phyloP scores from a whole-genome alignment of 768 basidiomycete species.

The Lentinula edodes region DNA sequence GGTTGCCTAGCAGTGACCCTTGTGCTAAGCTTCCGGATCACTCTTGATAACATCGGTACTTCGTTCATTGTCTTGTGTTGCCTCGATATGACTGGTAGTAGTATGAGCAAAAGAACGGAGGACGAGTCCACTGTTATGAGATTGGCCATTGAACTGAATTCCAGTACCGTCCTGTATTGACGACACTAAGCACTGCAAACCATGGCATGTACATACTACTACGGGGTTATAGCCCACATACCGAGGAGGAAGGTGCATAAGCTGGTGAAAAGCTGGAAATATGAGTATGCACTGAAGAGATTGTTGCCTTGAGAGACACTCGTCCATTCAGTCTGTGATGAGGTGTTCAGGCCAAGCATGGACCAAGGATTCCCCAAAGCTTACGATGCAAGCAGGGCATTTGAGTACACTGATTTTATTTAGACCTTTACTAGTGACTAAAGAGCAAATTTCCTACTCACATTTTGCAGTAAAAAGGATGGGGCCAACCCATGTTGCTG shows the following conservation, averaged over 20 bases:
- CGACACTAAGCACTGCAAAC: not conserved
- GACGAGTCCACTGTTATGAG: not conserved
- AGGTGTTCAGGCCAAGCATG: not conserved
- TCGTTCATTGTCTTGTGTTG: not conserved
- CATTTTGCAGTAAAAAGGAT: slow-evolving; percentile 1
- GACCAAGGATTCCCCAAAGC: too few relatives aligned
- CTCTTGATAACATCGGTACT: not conserved
- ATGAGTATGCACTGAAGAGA: not conserved
- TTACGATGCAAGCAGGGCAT: too few relatives aligned
- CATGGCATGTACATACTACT: too few relatives aligned
- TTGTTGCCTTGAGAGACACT: not conserved
- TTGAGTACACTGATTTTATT: too few relatives aligned
- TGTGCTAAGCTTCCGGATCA: not conserved
- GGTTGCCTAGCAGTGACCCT: too few relatives aligned
- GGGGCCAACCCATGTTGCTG: not conserved
- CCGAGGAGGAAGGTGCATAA: not conserved
- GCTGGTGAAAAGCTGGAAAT: not conserved
- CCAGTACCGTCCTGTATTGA: not conserved
- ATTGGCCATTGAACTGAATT: not conserved
- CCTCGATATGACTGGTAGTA: too few relatives aligned
- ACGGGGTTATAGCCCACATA: too few relatives aligned
- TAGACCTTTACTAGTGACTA: not conserved
- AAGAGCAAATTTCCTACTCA: not conserved
- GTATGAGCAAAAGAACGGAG: not conserved
- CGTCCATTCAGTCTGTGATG: not conserved